Evolutionary conservation across 2,329 filamentous ascomycete genomes (phyloP).

Genomic region (Neofusicoccum sp.): DNA sequence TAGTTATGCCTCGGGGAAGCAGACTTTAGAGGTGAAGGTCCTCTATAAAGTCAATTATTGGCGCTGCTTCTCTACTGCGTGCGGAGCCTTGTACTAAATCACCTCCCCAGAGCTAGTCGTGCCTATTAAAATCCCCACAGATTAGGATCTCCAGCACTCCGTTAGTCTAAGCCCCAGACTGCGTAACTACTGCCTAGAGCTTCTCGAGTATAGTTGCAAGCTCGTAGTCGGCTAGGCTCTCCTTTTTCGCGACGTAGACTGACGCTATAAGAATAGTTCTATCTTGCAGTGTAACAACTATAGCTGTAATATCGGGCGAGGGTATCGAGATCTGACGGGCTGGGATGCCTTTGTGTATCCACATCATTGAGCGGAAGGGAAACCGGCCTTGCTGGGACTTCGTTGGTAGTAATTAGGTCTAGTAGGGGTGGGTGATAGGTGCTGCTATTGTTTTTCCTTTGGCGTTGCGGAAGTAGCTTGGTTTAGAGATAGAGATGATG

Average conservation of each 20-base stretch:
- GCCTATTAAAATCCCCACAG: not conserved
- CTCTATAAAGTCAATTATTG: not conserved
- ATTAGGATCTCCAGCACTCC: not conserved
- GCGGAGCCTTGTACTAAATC: not conserved
- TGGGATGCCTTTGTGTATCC: not conserved
- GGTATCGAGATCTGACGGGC: not conserved
- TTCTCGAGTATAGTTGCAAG: no score
- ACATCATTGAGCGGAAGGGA: not conserved
- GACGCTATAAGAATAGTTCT: not conserved
- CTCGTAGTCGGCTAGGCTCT: not conserved
- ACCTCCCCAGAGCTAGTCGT: not conserved
- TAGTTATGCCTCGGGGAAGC: not conserved
- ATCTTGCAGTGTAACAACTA: not conserved
- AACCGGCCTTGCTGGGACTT: no score
- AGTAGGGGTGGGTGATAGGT: not conserved
- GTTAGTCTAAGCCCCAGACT: no score
- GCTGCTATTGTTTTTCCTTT: not conserved
- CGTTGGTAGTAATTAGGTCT: not conserved
- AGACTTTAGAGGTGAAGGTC: not conserved
- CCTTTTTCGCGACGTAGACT: not conserved
- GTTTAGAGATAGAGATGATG: not conserved
- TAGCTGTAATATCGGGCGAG: not conserved
- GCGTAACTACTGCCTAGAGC: no score
- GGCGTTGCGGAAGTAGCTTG: not conserved
- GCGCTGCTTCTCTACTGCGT: not conserved